Conservation (phyloP, 163 green algal species). For the Scenedesmus sp. region DNA sequence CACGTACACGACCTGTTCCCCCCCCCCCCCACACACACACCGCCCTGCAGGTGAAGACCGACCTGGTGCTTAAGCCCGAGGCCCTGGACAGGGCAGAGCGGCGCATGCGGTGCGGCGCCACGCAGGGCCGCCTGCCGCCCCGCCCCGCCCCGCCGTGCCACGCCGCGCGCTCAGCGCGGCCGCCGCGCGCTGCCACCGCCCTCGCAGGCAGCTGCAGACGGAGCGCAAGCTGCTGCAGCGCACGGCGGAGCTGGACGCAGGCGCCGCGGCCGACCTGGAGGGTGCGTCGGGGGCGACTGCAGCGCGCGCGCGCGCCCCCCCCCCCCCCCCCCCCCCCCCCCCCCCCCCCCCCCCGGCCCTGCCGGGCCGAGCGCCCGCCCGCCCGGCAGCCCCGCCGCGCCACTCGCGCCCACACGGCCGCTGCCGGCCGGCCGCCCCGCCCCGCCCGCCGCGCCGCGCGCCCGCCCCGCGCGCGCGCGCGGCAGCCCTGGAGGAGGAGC, state of each 20-base stretch:
- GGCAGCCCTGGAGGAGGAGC: conserved; percentile 60
- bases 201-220: conserved; percentile 89
- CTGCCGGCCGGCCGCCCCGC: too few relatives aligned
- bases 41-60: conserved; percentile 91
- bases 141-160: too few relatives aligned
- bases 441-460: too few relatives aligned
- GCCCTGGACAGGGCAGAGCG: conserved; percentile 90
- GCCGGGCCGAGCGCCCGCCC: too few relatives aligned
- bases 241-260: conserved; percentile 68
- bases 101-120: conserved; percentile 50
- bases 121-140: too few relatives aligned
- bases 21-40: too few relatives aligned
- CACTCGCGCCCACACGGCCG: too few relatives aligned
- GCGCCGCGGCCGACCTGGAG: conserved; percentile 48
- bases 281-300: not conserved
- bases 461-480: not conserved
- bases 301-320: too few relatives aligned
- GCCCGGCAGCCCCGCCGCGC: too few relatives aligned
- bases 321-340: too few relatives aligned
- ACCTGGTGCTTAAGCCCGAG: conserved; percentile 90
- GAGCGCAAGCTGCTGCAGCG: conserved; percentile 75
- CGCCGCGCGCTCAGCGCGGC: too few relatives aligned
- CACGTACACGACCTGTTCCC: not conserved
- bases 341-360: too few relatives aligned
- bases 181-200: not conserved